A percentile compares a stretch with the other conserved stretches of the same genome.
phyloP scores from a whole-genome alignment of 2,329 filamentous ascomycete genomes.

The Trichophyton equinum region DNA sequence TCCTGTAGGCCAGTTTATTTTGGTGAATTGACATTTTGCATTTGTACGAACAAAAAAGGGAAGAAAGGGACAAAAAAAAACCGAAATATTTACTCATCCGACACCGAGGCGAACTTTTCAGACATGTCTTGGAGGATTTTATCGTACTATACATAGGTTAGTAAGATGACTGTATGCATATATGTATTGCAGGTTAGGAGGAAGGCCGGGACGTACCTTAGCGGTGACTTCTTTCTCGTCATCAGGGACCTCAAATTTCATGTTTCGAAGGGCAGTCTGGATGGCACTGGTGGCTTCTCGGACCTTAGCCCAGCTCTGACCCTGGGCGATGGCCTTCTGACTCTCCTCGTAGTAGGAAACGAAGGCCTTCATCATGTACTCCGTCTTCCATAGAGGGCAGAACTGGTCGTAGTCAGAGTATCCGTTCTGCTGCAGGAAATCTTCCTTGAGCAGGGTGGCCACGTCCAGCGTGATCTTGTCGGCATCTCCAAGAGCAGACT shows the following conservation, averaged over 20 bases:
- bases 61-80: neutral
- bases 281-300: conserved; percentile 80
- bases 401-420: conserved; percentile 99
- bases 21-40: neutral
- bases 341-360: conserved; percentile 96
- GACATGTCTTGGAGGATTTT: conserved; percentile 80
- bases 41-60: neutral
- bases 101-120: conserved; percentile 92
- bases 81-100: conserved; percentile 60
- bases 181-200: conserved; percentile 4
- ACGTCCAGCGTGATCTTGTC: conserved; percentile 98
- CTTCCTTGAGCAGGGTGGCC: conserved; percentile 84
- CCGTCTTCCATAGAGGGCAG: conserved; percentile 98
- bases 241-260: conserved; percentile 92
- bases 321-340: conserved; percentile 86
- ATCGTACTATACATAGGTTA: conserved; percentile 60
- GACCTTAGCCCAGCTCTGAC: conserved; percentile 84
- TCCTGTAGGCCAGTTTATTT: conserved; percentile 2
- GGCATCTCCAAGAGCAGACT: conserved; percentile 85
- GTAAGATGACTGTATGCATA: neutral
- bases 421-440: conserved; percentile 97
- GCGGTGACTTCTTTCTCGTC: conserved; percentile 70
- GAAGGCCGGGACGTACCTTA: conserved; percentile 49
- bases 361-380: conserved; percentile 99
- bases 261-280: conserved; percentile 69